Base-by-base conservation (phyloP, 371 early-diverging fungal genomes). In the Mortierella sp. region DNA sequence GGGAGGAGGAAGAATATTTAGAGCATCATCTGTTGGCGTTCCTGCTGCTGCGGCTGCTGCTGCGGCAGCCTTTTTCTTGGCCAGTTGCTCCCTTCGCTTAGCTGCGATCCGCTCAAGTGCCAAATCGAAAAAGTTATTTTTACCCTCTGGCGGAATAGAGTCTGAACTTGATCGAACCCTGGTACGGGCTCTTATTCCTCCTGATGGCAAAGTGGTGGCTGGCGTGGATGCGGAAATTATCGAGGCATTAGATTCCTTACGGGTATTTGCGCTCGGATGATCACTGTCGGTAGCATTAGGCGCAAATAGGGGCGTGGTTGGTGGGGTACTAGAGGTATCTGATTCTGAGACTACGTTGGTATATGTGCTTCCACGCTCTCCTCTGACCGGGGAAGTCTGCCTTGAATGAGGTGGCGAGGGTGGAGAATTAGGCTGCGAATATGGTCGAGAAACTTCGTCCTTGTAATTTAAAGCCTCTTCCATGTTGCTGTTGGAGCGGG, bases 361-460 rank as follows among this genome's bases (percentile, higher is more conserved):
- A 63, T 58, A 21, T 28, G 52, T 15, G 36, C 7, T 55, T 9
- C 55, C 32, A 28, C 32, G 10, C 4, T 2, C 19, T n/a, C 19
- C 52, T 40, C n/a, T 55, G 48, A 47, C 53, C 6, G 76, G 76
- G 0, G 76, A 63, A 11, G 58, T 67, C 16, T 76, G 76, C 55
- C 76, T 62, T 3, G 76, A 76, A 21, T 67, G 70, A 28, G 76
- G 76, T 45, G 76, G 76, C 43, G 76, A 71, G 33, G 71, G 76
- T 16, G 76, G 76, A 15, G 73, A 73, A 19, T 50, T 52, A 16
- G 57, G 45, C 8, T 50, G 48, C 6, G 70, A 15, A 16, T 36
- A 24, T 16, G 38, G 8, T n/a, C 21, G 65, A 28, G 32, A 21
- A 9, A 33, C 19, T 28, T 21, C 36, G 57, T 55, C 55, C 55